Evolutionary conservation across 495 filamentous ascomycete genomes (phyloP).

Genomic region (Cetradonia linearis): DNA sequence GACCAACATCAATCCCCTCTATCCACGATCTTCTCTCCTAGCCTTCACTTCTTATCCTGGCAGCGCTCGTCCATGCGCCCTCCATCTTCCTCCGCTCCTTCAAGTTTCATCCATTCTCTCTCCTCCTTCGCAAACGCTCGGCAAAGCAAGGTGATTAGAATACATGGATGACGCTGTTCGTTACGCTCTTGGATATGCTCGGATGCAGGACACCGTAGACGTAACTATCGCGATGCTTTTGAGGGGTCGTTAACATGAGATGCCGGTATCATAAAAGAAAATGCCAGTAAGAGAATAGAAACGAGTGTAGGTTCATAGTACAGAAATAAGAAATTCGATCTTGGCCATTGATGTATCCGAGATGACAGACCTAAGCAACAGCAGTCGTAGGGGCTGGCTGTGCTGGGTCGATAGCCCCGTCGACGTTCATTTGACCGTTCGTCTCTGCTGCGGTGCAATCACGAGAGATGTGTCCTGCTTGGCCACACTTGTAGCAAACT

Average conservation of each 20-base stretch:
- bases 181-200: slow-evolving; percentile 19
- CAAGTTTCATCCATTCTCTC: slow-evolving; percentile 24
- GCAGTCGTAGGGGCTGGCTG: slow-evolving; percentile 41
- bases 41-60: slow-evolving; percentile 13
- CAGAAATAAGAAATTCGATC: slow-evolving; percentile 19
- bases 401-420: slow-evolving; percentile 36
- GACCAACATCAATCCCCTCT: slow-evolving; percentile 2
- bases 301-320: slow-evolving; percentile 25
- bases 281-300: slow-evolving; percentile 5
- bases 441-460: slow-evolving; percentile 67
- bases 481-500: slow-evolving; percentile 96
- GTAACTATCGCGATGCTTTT: slow-evolving; percentile 17
- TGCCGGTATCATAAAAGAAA: slow-evolving; percentile 4
- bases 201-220: slow-evolving; percentile 16
- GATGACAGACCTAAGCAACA: slow-evolving; percentile 41
- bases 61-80: slow-evolving; percentile 13
- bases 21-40: slow-evolving; percentile 5
- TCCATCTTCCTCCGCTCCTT: slow-evolving; percentile 23
- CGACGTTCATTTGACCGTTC: slow-evolving; percentile 40
- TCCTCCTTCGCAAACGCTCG: slow-evolving; percentile 23
- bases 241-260: slow-evolving; percentile 16
- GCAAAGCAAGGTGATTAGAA: slow-evolving; percentile 21
- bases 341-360: slow-evolving; percentile 2
- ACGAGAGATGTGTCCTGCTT: slow-evolving; percentile 90
- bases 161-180: slow-evolving; percentile 21